Evolutionary conservation across 192 early-diverging fungal species (phyloP).

Genomic region (Gonapodya prolifera): DNA sequence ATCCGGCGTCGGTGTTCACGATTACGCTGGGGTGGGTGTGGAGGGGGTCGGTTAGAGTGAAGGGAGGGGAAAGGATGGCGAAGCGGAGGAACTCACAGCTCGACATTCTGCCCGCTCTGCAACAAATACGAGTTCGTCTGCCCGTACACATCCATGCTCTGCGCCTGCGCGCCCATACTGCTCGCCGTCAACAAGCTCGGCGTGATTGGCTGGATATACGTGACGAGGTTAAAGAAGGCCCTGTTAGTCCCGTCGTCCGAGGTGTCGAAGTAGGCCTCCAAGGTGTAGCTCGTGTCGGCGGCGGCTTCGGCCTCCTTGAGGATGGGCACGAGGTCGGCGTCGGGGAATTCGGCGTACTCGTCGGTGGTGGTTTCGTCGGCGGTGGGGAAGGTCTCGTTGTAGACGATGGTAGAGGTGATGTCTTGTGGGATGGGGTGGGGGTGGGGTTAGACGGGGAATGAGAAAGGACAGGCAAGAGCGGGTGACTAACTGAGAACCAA

Average conservation of each 20-base stretch:
- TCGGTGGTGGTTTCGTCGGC: background rate
- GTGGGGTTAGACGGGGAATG: background rate
- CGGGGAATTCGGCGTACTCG: slow-evolving; percentile 31
- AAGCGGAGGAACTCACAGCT: too few relatives aligned
- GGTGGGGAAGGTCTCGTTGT: slow-evolving; percentile 1
- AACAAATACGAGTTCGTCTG: too few relatives aligned
- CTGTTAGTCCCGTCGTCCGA: slow-evolving; percentile 63
- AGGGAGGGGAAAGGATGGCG: too few relatives aligned
- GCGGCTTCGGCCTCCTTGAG: slow-evolving; percentile 21
- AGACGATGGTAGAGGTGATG: slow-evolving; percentile 8
- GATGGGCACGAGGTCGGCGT: slow-evolving; percentile 38
- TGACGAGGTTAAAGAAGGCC: slow-evolving; percentile 75
- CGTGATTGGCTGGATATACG: too few relatives aligned
- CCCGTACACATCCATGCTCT: too few relatives aligned
- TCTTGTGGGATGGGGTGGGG: slow-evolving; percentile 1
- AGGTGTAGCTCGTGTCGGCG: slow-evolving; percentile 28
- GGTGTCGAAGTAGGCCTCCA: slow-evolving; percentile 53
- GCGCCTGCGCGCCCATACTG: too few relatives aligned
- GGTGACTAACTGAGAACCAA: slow-evolving; percentile 25
- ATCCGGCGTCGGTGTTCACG: slow-evolving; percentile 59
- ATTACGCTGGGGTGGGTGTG: too few relatives aligned
- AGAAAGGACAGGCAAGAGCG: slow-evolving; percentile 17
- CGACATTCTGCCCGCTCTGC: too few relatives aligned
- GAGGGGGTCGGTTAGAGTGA: too few relatives aligned
- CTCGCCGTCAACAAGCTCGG: too few relatives aligned